phyloP scores from a whole-genome alignment of 1,139 yeast genomes.

The Yarrowia galli region DNA sequence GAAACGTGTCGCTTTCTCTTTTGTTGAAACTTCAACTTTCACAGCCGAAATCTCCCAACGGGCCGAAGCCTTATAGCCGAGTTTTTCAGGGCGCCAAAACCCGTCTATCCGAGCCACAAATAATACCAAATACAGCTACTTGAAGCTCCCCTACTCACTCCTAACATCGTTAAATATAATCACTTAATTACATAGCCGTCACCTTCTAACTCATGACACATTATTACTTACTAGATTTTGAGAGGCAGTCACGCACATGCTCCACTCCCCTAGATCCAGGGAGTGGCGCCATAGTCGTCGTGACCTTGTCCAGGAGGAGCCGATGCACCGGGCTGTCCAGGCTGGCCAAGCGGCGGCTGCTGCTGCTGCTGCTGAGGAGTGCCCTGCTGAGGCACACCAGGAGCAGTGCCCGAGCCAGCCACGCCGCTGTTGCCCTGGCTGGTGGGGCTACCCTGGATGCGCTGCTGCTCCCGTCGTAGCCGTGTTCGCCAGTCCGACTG shows the following conservation, averaged over 20 bases:
- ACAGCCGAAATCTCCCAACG: constrained; percentile 1
- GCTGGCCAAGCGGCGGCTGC: constrained; percentile 23
- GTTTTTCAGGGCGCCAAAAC: too few relatives aligned
- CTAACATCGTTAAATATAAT: constrained; percentile 24
- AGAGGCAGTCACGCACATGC: background rate
- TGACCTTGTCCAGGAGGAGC: constrained; percentile 19
- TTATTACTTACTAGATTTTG: constrained; percentile 27
- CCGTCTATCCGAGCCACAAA: background rate
- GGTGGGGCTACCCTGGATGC: constrained; percentile 27
- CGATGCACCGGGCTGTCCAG: background rate
- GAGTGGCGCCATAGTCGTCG: constrained; percentile 33
- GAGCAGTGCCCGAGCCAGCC: constrained; percentile 9
- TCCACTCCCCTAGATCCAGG: constrained; percentile 19
- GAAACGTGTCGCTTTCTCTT: constrained; percentile 9
- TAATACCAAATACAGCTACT: too few relatives aligned
- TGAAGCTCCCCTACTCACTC: too few relatives aligned
- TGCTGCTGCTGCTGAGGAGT: background rate
- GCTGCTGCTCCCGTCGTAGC: constrained; percentile 38
- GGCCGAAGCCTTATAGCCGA: constrained; percentile 2
- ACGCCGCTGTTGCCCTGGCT: constrained; percentile 36
- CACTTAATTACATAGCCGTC: constrained; percentile 31
- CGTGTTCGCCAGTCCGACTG: constrained; percentile 38
- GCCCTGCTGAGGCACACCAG: background rate
- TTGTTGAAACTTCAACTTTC: constrained; percentile 1
- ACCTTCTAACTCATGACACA: constrained; percentile 36